Percentiles rank a stretch among this genome's conserved stretches.
phyloP scores from a whole-genome alignment of 2,329 filamentous ascomycete species.

The Catunica adiposa region DNA sequence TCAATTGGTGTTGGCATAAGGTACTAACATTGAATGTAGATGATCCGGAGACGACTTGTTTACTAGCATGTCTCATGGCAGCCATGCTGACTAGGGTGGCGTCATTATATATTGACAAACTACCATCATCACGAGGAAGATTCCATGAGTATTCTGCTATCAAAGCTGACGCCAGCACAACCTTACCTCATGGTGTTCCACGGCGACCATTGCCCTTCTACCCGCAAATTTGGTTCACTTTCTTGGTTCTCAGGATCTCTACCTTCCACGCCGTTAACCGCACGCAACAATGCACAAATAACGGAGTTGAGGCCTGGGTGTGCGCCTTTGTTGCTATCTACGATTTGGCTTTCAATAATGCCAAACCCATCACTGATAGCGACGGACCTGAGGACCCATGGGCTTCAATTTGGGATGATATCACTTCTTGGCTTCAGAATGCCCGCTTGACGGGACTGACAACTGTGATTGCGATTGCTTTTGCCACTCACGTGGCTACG shows the following conservation, averaged over 20 bases:
- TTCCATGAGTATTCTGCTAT: constrained; percentile 7
- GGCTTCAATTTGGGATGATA: constrained; percentile 31
- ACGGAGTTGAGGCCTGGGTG: constrained; percentile 30
- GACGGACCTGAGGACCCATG: constrained; percentile 31
- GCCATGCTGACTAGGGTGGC: constrained; percentile 20
- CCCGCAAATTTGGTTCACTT: constrained; percentile 27
- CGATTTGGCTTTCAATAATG: constrained; percentile 8
- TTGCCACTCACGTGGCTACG: background rate
- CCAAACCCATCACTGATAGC: background rate
- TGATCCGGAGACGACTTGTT: constrained; percentile 12
- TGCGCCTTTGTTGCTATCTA: constrained; percentile 11
- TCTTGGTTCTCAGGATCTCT: constrained; percentile 32
- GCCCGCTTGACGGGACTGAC: constrained; percentile 16
- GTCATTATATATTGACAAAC: constrained; percentile 16
- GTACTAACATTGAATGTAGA: constrained; percentile 3
- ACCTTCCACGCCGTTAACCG: constrained; percentile 29
- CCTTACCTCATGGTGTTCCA: constrained; percentile 21
- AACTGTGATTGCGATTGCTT: constrained; percentile 21
- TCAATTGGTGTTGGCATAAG: background rate
- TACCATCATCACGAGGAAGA: constrained; percentile 18
- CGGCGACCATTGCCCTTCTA: constrained; percentile 32
- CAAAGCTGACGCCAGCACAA: background rate
- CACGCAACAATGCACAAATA: constrained; percentile 33
- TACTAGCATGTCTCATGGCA: constrained; percentile 31
- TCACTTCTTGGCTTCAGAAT: constrained; percentile 30